phyloP scores from a whole-genome alignment of 768 basidiomycete genomes.

The Pleurotus eryngii region DNA sequence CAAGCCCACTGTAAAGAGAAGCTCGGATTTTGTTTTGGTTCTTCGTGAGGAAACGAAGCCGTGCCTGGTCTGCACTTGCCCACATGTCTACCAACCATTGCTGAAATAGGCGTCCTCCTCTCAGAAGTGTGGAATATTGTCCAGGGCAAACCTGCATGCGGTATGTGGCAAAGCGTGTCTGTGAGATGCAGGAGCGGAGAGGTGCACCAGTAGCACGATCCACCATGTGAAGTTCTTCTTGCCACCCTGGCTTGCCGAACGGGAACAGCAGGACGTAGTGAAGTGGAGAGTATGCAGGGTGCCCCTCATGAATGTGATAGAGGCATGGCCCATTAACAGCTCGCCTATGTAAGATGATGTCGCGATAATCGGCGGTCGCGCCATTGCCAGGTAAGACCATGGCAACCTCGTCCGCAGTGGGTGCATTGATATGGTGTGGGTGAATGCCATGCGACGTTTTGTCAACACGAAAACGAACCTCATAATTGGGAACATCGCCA shows the following conservation, averaged over 20 bases:
- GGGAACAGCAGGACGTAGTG: too few species aligned
- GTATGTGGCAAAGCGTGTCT: constrained; percentile 27
- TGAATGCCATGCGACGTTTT: too few species aligned
- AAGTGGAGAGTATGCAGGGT: too few species aligned
- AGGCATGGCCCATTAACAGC: too few species aligned
- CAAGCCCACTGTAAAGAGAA: constrained; percentile 28
- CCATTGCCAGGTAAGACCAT: too few species aligned
- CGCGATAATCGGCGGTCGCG: too few species aligned
- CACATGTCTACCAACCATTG: constrained; percentile 37
- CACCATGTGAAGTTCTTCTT: constrained; percentile 2
- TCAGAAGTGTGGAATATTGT: constrained; percentile 27
- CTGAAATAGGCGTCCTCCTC: constrained; percentile 33
- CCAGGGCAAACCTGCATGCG: constrained; percentile 22
- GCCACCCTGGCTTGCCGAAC: constrained; percentile 27
- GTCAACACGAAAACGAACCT: neutral
- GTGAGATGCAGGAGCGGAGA: constrained; percentile 6
- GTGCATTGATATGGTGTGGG: too few species aligned
- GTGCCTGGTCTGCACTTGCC: constrained; percentile 32
- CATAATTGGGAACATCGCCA: constrained; percentile 6
- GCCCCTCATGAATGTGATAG: neutral
- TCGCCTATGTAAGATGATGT: too few species aligned
- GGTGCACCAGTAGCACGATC: too few species aligned
- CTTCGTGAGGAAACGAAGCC: constrained; percentile 25
- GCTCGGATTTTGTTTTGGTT: constrained; percentile 32
- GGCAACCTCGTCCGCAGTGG: too few species aligned